These are phyloP conservation scores for Haplosporangium sp. DNA, from an alignment of 371 early-diverging fungal species.

Conservation along the genomic window DNA sequence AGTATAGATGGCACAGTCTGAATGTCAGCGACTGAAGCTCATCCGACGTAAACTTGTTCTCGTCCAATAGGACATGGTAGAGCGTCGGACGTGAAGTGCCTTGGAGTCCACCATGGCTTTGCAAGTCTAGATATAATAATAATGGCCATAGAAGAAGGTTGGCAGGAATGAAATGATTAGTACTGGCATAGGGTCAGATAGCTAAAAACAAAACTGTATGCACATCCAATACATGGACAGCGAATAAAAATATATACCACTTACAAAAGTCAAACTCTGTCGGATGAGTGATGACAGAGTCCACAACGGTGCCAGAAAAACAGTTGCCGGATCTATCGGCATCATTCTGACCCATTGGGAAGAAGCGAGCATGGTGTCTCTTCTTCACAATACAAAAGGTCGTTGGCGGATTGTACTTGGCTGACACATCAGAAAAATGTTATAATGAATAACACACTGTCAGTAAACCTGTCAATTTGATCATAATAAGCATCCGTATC, in stretches of 20 bases:
- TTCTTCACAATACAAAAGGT: constrained; percentile 80
- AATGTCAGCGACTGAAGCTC: constrained; percentile 81
- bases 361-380: constrained; percentile 75
- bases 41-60: constrained; percentile 76
- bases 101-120: constrained; percentile 84
- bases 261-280: constrained; percentile 63
- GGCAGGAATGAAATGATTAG: not conserved
- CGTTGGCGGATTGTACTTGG: constrained; percentile 52
- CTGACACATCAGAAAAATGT: not conserved
- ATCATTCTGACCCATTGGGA: constrained; percentile 51
- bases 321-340: constrained; percentile 66
- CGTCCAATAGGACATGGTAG: constrained; percentile 86
- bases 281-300: constrained; percentile 62
- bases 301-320: constrained; percentile 71
- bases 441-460: no score
- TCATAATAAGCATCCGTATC: no score
- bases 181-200: not conserved
- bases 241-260: no score
- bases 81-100: constrained; percentile 89
- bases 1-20: constrained; percentile 79
- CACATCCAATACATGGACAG: not conserved
- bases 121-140: constrained; percentile 48
- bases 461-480: no score
- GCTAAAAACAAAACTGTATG: not conserved
- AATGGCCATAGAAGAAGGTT: not conserved